Base-by-base conservation (phyloP, 352 stramenopile genomes). In the Phytophthora syringae region DNA sequence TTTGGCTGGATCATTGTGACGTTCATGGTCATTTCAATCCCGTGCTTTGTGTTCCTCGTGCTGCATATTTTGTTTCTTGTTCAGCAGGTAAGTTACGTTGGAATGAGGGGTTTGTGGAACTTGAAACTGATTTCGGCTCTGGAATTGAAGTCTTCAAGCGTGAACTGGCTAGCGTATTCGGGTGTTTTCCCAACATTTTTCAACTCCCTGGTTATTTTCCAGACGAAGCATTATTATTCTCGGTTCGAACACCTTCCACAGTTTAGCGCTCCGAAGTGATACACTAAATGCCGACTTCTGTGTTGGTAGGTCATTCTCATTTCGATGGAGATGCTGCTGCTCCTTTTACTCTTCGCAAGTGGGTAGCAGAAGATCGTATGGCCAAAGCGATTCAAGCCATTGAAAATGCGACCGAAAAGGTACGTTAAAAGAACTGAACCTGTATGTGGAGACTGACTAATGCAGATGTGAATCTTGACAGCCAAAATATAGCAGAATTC, bases 1-100 rank as follows among this genome's bases (percentile, higher is more conserved):
- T 89, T 87, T 24, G 68, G 75, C 4, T 95, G 85, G 85, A 86
- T 95, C 52, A 88, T 93, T 49, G 75, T 83, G 60, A 90, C 81
- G 42, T 92, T 89, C 54, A 77, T 86, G 13, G 54, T 76, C 1
- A 72, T 92, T n/a, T 74, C 74, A 0, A 58, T 89, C 7, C 74
- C 83, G 3, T 76, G 75, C 13, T 40, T 84, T 10, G 72, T 86
- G n/a, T 76, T 82, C 6, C 67, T 92, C 30, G 60, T 88, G 24
- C 43, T 87, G 0, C 86, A 94, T 34, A 58, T 92, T 28, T 36
- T 77, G 6, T 65, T 73, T 22, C 58, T 71, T 52, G 34, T 39
- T 40, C 20, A 60, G 1, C 65, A 75, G 69, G 43, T 72, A 63
- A 30, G 13, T 47, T 21, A 2, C 39, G 16, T 47, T 27, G 18